phyloP scores from a whole-genome alignment of 768 basidiomycete genomes.

The Leccinum boreale region DNA sequence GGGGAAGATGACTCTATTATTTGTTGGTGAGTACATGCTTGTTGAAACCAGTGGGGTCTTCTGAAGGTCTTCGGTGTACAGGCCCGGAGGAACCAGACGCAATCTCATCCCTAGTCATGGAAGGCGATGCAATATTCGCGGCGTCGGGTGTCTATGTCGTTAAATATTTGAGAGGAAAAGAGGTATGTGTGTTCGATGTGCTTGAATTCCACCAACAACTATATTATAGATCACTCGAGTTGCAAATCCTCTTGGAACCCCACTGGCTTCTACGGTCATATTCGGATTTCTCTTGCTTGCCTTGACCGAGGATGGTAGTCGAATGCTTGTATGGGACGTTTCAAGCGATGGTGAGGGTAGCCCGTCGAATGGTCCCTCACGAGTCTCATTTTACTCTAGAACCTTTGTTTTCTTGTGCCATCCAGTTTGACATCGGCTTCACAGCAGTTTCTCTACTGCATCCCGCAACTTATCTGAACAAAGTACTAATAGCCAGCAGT shows the following conservation, averaged over 20 bases:
- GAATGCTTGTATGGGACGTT: slow-evolving; percentile 77
- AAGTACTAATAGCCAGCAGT: slow-evolving; percentile 79
- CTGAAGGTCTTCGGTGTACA: slow-evolving; percentile 29
- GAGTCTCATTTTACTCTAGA: slow-evolving; percentile 16
- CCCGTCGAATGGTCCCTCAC: not conserved
- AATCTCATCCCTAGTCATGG: slow-evolving; percentile 76
- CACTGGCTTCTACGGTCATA: slow-evolving; percentile 62
- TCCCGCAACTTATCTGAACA: slow-evolving; percentile 96
- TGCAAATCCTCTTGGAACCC: slow-evolving; percentile 60
- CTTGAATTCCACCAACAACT: slow-evolving; percentile 4
- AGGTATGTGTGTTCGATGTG: slow-evolving; percentile 43
- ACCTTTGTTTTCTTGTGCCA: slow-evolving; percentile 41
- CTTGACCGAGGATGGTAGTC: slow-evolving; percentile 72
- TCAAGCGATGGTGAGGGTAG: slow-evolving; percentile 51
- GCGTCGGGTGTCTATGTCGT: slow-evolving; percentile 64
- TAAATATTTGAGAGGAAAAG: slow-evolving; percentile 86
- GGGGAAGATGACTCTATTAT: slow-evolving; percentile 85
- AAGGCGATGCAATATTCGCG: slow-evolving; percentile 84
- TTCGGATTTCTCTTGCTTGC: slow-evolving; percentile 82
- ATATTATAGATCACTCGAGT: slow-evolving; percentile 45
- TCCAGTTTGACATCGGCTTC: slow-evolving; percentile 81
- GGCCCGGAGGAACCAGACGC: slow-evolving; percentile 78
- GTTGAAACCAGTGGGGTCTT: not conserved
- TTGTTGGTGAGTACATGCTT: slow-evolving; percentile 68
- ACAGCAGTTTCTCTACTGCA: slow-evolving; percentile 85